Base-by-base conservation (phyloP, 306 rosid genomes). In the Spatholobus suberectus region DNA sequence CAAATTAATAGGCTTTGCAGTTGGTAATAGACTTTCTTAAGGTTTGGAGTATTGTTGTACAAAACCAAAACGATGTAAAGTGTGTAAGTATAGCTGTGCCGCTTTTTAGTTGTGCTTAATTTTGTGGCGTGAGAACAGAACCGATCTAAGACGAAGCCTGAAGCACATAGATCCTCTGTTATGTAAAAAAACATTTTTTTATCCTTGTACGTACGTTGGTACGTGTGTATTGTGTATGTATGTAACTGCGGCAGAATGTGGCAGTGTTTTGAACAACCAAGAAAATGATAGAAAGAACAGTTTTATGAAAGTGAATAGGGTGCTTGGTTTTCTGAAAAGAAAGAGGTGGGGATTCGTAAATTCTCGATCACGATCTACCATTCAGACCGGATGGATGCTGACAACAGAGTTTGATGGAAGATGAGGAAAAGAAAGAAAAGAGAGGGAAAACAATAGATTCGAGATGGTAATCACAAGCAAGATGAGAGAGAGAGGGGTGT, bases 401-500 rank as follows among this genome's bases (percentile, higher is more conserved):
- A 89, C 83, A 76, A 59, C 20, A 57, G 52, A 83, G 87, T 83
- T 86, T 86, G 91, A 91, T 76, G 77, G 83, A 79, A 65, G 49
- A 61, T 18, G n/a, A 63, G 67, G 61, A 38, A 57, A 44, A 73
- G 73, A n/a, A n/a, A n/a, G n/a, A n/a, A 43, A 29, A 44, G 75
- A 38, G 77, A 82, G 75, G 78, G 89, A 89, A n/a, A 84, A 84
- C 5, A 85, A 87, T 83, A 93, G 96, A 93, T 89, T 92, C 93
- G 92, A 90, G 94, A 92, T 91, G 72, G 88, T 73, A 54, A 87
- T 89, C 84, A 84, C 85, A 93, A 93, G 97, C 97, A 88, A 91
- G 72, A 73, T 80, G 82, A 87, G 81, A 84, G 83, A 54, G 83
- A 90, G 76, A 90, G 78, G 78, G 80, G 46, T 47, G 75, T 80